These are phyloP conservation scores for Nicotiana otophora DNA, from an alignment of 257 asterid genomes.

Conservation along the genomic window DNA sequence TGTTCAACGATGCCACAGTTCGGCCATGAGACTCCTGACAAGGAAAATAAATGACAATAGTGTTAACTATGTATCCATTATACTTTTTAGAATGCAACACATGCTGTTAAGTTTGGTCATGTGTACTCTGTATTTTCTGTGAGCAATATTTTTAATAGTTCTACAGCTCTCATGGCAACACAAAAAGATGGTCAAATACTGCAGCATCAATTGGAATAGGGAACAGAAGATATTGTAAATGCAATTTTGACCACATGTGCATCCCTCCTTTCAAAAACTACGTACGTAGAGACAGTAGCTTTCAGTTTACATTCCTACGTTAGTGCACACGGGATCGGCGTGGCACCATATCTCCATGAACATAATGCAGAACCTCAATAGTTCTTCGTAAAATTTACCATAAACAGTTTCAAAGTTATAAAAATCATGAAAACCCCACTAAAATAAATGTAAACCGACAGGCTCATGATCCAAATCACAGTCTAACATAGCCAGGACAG, in stretches of 20 bases:
- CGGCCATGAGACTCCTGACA: constrained; percentile 71
- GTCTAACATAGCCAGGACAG: background rate
- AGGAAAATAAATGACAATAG: background rate
- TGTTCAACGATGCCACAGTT: constrained; percentile 48
- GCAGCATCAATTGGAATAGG: background rate
- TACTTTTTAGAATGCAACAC: background rate
- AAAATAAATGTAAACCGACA: background rate
- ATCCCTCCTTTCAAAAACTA: background rate
- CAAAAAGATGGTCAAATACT: background rate
- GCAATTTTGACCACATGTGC: background rate
- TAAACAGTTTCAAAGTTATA: background rate
- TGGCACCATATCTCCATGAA: background rate
- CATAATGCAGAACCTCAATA: background rate
- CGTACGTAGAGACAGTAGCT: background rate
- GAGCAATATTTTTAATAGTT: background rate
- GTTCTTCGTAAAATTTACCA: background rate
- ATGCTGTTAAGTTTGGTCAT: background rate
- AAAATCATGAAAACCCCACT: background rate
- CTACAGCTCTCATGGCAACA: background rate
- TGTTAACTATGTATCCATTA: background rate
- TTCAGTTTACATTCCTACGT: background rate
- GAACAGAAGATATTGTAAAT: background rate
- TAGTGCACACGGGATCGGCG: background rate
- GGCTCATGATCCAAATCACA: background rate
- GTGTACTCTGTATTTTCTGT: background rate